Conservation (phyloP, 2,329 filamentous ascomycete genomes). For the Alternaria infectoria region DNA sequence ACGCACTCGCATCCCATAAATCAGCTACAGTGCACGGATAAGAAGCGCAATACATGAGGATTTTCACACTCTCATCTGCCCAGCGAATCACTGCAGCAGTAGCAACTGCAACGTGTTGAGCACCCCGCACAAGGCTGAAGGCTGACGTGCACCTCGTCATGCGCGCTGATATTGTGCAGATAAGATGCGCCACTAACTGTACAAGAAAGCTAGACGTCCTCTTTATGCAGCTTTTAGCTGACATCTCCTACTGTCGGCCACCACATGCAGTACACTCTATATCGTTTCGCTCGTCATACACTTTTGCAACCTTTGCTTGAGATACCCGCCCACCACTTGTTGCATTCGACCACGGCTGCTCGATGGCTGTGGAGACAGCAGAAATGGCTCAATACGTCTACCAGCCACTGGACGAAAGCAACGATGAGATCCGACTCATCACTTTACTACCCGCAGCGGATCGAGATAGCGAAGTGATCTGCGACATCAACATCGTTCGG, state of each 20-base stretch:
- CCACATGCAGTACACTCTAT: too few relatives aligned
- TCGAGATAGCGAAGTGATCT: background rate
- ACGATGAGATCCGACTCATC: background rate
- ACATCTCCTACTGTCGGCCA: background rate
- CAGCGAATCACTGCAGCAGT: background rate
- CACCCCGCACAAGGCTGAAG: background rate
- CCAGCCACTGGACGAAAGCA: background rate
- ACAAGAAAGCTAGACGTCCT: background rate
- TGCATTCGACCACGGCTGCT: background rate
- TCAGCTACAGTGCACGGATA: background rate
- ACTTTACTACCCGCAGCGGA: background rate
- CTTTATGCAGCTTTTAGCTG: background rate
- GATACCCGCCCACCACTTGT: background rate
- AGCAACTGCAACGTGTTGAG: background rate
- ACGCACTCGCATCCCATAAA: background rate
- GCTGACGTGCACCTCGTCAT: background rate
- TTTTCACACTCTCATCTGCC: background rate
- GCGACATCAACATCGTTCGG: background rate
- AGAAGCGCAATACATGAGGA: fast-evolving
- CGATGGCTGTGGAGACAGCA: fast-evolving
- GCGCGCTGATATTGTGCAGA: background rate
- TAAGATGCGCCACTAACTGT: background rate
- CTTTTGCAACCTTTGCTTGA: background rate
- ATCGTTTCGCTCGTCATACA: background rate
- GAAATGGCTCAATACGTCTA: background rate